Conservation (phyloP, 2,329 filamentous ascomycete genomes). For the Trichoderma aggressivum region DNA sequence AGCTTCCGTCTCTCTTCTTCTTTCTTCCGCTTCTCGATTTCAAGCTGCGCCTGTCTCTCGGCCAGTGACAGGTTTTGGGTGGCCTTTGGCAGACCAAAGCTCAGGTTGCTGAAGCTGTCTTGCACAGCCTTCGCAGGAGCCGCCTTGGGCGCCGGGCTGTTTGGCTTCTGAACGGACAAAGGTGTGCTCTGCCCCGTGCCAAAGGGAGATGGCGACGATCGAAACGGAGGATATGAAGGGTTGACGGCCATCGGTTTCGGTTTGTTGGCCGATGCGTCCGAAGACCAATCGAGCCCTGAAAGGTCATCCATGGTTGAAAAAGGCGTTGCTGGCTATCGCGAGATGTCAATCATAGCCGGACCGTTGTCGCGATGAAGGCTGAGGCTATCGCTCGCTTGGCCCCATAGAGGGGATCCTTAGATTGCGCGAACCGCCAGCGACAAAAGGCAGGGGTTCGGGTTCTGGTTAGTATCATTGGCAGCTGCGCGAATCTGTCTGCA, state of each 20-base stretch:
- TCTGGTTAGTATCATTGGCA: constrained; percentile 9
- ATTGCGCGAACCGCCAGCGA: constrained; percentile 3
- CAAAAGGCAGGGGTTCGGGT: constrained; percentile 7
- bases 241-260: constrained; percentile 42
- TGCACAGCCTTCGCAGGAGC: constrained; percentile 50
- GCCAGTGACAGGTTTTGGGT: constrained; percentile 72
- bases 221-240: constrained; percentile 48
- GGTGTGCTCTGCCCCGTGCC: constrained; percentile 56
- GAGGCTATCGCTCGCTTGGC: not conserved
- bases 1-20: constrained; percentile 70
- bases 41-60: constrained; percentile 69
- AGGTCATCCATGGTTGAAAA: constrained; percentile 57
- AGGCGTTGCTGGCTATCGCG: constrained; percentile 22
- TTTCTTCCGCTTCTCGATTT: constrained; percentile 65
- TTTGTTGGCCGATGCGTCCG: constrained; percentile 36
- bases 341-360: constrained; percentile 27
- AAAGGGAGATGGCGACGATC: constrained; percentile 54
- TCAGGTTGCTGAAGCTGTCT: constrained; percentile 77
- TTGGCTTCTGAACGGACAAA: constrained; percentile 48
- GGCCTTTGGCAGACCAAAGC: constrained; percentile 53
- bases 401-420: constrained; percentile 6
- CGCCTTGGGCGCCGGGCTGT: constrained; percentile 41
- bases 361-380: constrained; percentile 23
- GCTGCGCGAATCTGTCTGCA: not conserved
- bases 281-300: constrained; percentile 57